phyloP scores from a whole-genome alignment of 139 green algal species.

The Picochlorum sp. region DNA sequence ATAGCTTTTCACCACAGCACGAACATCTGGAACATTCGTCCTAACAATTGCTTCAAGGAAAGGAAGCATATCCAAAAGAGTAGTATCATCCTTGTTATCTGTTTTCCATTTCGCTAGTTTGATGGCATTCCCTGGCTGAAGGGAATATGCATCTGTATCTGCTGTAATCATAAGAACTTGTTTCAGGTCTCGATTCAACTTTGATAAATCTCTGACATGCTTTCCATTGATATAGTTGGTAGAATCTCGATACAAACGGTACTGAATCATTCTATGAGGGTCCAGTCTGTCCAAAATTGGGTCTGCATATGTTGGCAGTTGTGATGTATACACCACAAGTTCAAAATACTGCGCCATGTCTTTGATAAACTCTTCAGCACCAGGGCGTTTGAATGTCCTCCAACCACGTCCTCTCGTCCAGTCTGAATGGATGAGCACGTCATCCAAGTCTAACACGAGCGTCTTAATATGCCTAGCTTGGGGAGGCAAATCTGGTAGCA shows the following conservation, averaged over 20 bases:
- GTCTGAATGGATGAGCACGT: conserved; percentile 82
- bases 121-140: conserved; percentile 89
- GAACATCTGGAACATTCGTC: conserved; percentile 50
- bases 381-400: conserved; percentile 87
- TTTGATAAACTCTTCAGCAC: conserved; percentile 82
- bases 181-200: conserved; percentile 86
- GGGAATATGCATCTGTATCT: conserved; percentile 36
- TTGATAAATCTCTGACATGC: conserved; percentile 86
- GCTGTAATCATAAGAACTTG: conserved; percentile 71
- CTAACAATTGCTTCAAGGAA: conserved; percentile 60
- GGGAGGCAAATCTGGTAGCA: conserved; percentile 81
- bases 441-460: conserved; percentile 93
- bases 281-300: conserved; percentile 91
- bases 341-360: conserved; percentile 86
- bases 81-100: conserved; percentile 48
- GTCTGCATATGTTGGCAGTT: conserved; percentile 75
- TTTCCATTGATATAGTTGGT: conserved; percentile 83
- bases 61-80: conserved; percentile 81
- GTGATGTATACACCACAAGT: conserved; percentile 89
- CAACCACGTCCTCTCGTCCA: conserved; percentile 77
- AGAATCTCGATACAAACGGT: conserved; percentile 77
- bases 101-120: conserved; percentile 40
- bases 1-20: conserved; percentile 63
- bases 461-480: conserved; percentile 72
- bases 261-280: conserved; percentile 57